Conservation (phyloP, 345 rosid genomes). For the Murraya koenigii region DNA sequence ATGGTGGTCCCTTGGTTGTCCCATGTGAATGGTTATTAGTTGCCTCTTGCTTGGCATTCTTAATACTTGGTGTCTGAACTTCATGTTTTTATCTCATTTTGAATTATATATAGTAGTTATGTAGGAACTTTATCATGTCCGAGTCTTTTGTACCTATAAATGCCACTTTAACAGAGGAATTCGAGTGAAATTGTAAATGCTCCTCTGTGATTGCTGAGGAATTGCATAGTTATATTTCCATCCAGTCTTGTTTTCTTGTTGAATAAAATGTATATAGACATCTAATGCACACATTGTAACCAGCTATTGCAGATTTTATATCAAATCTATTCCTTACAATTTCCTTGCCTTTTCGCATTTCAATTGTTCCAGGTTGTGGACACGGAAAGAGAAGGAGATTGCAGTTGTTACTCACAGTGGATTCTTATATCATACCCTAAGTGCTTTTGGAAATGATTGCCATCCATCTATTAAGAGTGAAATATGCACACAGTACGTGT, state of each 20-base stretch:
- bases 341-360: background rate
- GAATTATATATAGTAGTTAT: background rate
- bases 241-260: background rate
- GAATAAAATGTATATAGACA: background rate
- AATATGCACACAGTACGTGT: conserved; percentile 56
- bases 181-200: too few species aligned
- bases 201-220: background rate
- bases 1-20: background rate
- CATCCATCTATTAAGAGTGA: conserved; percentile 48
- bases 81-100: background rate
- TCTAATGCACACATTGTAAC: background rate
- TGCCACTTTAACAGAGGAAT: background rate
- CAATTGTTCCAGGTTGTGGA: conserved; percentile 57
- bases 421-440: conserved; percentile 53
- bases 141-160: background rate
- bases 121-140: background rate
- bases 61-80: background rate
- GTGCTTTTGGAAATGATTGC: conserved; percentile 54
- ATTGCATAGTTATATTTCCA: background rate
- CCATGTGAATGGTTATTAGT: background rate
- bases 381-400: conserved; percentile 70
- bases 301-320: background rate
- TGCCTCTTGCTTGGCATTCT: background rate
- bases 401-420: conserved; percentile 77
- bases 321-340: background rate